Percentiles rank a stretch among this genome's conserved stretches.
Conservation (phyloP, 2,329 filamentous ascomycete genomes). For the Tolypocladium album region DNA sequence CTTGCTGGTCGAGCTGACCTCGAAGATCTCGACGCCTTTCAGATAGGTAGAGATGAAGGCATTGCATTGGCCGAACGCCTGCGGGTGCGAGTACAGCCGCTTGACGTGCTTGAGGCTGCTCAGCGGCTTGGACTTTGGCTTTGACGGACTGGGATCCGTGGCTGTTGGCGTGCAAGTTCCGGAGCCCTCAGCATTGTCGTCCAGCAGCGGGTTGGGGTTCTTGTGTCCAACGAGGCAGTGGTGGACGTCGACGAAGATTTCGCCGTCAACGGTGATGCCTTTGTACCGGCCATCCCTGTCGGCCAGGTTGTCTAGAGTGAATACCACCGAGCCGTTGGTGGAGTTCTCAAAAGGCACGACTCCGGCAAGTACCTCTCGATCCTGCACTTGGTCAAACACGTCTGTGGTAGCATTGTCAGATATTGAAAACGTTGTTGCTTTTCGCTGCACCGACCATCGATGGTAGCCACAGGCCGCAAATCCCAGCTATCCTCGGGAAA, state of each 20-base stretch:
- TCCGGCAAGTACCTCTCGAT: slow-evolving; percentile 52
- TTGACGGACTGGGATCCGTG: slow-evolving; percentile 30
- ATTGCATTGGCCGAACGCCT: slow-evolving; percentile 89
- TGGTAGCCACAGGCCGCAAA: slow-evolving; percentile 39
- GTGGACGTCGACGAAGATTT: slow-evolving; percentile 78
- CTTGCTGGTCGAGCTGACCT: slow-evolving; percentile 75
- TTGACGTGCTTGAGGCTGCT: slow-evolving; percentile 49
- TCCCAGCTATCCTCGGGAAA: slow-evolving; percentile 38
- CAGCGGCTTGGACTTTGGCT: slow-evolving; percentile 36
- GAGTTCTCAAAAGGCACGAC: slow-evolving; percentile 95
- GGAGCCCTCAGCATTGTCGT: slow-evolving; percentile 21
- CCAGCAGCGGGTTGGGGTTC: slow-evolving; percentile 12
- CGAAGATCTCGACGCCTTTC: slow-evolving; percentile 65
- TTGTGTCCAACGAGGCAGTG: slow-evolving; percentile 68
- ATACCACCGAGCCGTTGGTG: slow-evolving; percentile 84
- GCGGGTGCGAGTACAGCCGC: slow-evolving; percentile 84
- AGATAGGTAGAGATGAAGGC: slow-evolving; percentile 61
- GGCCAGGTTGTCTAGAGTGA: slow-evolving; percentile 81
- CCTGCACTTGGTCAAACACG: slow-evolving; percentile 71
- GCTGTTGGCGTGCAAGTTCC: slow-evolving; percentile 40
- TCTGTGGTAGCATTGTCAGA: slow-evolving; percentile 33
- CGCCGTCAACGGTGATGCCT: slow-evolving; percentile 66
- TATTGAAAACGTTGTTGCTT: not conserved
- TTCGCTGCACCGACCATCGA: slow-evolving; percentile 27
- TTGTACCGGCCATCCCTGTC: slow-evolving; percentile 55